Evolutionary conservation across 169 alveolate genomes (phyloP).

Genomic region (Eimeria necatrix): DNA sequence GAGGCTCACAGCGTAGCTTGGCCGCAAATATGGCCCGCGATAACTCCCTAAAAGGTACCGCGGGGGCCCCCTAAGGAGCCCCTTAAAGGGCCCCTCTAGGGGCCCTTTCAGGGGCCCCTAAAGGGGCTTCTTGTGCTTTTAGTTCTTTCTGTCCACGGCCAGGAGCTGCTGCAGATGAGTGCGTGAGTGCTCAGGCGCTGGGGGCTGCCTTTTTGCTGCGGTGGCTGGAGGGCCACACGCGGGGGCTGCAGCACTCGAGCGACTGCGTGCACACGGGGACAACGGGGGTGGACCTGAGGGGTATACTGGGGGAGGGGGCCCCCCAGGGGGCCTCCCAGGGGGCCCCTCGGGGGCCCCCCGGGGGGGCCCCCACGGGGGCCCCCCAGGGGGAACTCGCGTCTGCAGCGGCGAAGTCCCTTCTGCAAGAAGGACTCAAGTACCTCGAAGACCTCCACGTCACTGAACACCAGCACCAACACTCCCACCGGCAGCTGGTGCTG

Average conservation of each 20-base stretch:
- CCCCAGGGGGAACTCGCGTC: background rate
- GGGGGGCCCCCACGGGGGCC: conserved; percentile 11
- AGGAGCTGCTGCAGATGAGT: too few relatives aligned
- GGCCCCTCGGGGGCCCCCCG: conserved; percentile 1
- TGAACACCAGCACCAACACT: conserved; percentile 52
- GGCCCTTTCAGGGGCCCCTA: too few relatives aligned
- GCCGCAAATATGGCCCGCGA: too few relatives aligned
- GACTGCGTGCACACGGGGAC: conserved; percentile 23
- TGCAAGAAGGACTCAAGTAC: conserved; percentile 19
- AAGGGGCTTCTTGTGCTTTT: too few relatives aligned
- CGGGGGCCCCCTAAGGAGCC: too few relatives aligned
- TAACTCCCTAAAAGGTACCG: too few relatives aligned
- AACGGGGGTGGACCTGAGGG: conserved; percentile 47
- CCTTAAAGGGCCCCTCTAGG: too few relatives aligned
- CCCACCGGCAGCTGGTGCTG: conserved; percentile 27
- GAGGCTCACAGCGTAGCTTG: too few relatives aligned
- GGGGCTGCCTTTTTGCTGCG: conserved; percentile 56
- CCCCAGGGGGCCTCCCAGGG: background rate
- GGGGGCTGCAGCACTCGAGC: conserved; percentile 29
- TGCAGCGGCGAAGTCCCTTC: background rate
- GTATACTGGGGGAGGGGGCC: conserved; percentile 18
- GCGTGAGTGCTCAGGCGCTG: background rate
- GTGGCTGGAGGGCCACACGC: conserved; percentile 47
- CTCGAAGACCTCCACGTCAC: conserved; percentile 16
- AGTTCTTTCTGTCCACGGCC: too few relatives aligned